Percentiles rank a stretch among this genome's conserved stretches.
Conservation (phyloP, 1,139 yeast species). For the Geotrichum histeridarum region DNA sequence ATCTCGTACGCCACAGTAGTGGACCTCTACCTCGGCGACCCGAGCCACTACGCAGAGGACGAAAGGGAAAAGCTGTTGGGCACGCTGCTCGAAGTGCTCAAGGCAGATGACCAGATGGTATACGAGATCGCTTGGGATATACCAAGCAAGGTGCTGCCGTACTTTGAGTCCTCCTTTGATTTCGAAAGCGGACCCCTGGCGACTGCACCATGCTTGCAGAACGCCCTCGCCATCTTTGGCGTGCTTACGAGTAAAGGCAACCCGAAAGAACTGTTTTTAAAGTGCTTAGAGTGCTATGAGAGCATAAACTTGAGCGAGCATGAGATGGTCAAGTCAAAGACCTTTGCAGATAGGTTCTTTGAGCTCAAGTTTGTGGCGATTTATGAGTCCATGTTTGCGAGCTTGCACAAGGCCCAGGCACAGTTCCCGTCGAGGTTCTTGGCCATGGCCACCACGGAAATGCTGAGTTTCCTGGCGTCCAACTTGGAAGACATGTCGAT, state of each 20-base stretch:
- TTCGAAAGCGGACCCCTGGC: slow-evolving; percentile 29
- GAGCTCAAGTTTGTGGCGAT: slow-evolving; percentile 60
- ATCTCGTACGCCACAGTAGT: slow-evolving; percentile 65
- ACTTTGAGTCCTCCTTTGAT: slow-evolving; percentile 26
- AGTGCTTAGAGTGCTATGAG: slow-evolving; percentile 57
- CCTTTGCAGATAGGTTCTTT: slow-evolving; percentile 37
- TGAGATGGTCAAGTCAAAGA: slow-evolving; percentile 1
- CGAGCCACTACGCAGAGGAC: slow-evolving; percentile 42
- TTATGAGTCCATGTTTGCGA: slow-evolving; percentile 54
- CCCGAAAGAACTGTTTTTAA: slow-evolving; percentile 70
- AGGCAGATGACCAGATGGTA: slow-evolving; percentile 45
- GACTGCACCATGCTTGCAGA: slow-evolving; percentile 26
- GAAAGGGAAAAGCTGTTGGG: slow-evolving; percentile 47
- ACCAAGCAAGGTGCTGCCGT: slow-evolving; percentile 54
- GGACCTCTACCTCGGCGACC: slow-evolving; percentile 56
- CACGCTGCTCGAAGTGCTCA: slow-evolving; percentile 40
- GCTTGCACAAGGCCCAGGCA: slow-evolving; percentile 54
- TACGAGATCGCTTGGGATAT: slow-evolving; percentile 85
- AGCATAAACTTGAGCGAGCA: slow-evolving; percentile 25
- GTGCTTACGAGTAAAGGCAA: slow-evolving; percentile 62
- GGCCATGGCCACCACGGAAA: slow-evolving; percentile 56
- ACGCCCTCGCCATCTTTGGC: slow-evolving; percentile 50
- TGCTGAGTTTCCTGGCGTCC: slow-evolving; percentile 48
- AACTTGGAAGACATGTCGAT: slow-evolving; percentile 38
- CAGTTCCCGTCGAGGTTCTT: slow-evolving; percentile 75